Evolutionary conservation across 768 basidiomycete species (phyloP), one percentile per base, ranked within the genome.

Genomic region (Suillus brevipes): DNA sequence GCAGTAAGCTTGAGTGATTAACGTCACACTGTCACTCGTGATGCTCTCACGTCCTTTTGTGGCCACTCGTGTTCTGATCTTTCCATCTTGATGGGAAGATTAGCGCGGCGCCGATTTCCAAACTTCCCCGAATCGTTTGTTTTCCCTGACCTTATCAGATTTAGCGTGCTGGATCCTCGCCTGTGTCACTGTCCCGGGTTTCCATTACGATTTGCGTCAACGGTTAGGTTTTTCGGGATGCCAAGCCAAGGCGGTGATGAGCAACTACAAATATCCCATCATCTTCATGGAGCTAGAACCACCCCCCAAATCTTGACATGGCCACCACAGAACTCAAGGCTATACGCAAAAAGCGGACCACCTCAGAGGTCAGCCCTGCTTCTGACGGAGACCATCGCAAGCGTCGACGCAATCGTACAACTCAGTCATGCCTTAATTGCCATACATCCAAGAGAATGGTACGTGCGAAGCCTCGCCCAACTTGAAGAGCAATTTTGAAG

Each of bases 391-490:
- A 87, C 71, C 85, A 88, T 65, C 81, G 86, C 36, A 86, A 85
- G 69, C 80, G 83, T 75, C 84, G 87, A 67, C 87, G 89, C 53
- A 90, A 90, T 72, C 84, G 89, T 61, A 89, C 88, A 7, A 90
- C 88, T 3, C 88, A 89, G 67, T 89, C 88, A 66, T 90, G 89
- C 69, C 77, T 90, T 36, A 89, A 89, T 67, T 90, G 89, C 68
- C 89, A 90, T 67, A 85, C 87, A 31, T 89, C 89, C 9, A 90
- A 90, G 69, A 81, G 89, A 61, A 89, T 89, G 89, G 89, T 89
- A 72, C 62, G 77, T 70, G 13, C 9, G 4, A 23, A 43, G 25
- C 34, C 9, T 7, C 18, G 13, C 42, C n/a, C n/a, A 20, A 28
- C 28, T 3, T 28, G 28, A 31, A 18, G 20, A 53, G 25, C 16